Evolutionary conservation across 2,329 filamentous ascomycete genomes (phyloP).

Genomic region (Mycogone perniciosa): DNA sequence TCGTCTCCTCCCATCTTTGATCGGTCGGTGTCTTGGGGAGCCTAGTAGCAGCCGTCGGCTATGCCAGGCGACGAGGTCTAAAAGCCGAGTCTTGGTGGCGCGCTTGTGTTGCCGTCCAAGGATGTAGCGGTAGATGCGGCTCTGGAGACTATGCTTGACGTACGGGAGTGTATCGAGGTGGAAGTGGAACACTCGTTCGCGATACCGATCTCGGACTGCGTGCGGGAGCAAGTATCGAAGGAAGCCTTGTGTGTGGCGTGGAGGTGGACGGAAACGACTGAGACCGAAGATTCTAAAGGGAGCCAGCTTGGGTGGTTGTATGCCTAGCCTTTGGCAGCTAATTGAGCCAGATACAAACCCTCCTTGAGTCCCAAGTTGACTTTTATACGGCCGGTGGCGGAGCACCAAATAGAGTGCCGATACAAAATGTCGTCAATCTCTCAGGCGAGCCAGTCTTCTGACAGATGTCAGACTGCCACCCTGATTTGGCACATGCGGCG

Average conservation of each 20-base stretch:
- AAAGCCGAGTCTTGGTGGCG: conserved; percentile 39
- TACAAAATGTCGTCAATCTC: background rate
- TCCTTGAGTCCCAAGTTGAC: background rate
- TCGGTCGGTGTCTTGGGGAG: conserved; percentile 21
- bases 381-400: conserved; percentile 7
- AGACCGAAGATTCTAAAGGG: conserved; percentile 36
- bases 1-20: conserved; percentile 28
- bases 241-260: conserved; percentile 42
- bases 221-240: conserved; percentile 65
- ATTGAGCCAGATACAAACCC: background rate
- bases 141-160: conserved; percentile 65
- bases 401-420: background rate
- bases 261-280: conserved; percentile 27
- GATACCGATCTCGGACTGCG: conserved; percentile 54
- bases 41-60: conserved; percentile 42
- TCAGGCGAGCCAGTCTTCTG: conserved; percentile 27
- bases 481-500: conserved; percentile 11
- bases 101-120: conserved; percentile 56
- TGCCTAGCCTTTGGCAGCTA: background rate
- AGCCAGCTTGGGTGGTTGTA: conserved; percentile 34
- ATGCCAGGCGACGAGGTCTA: conserved; percentile 37
- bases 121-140: conserved; percentile 69
- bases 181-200: conserved; percentile 61
- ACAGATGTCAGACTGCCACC: conserved; percentile 13
- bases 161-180: conserved; percentile 68